A percentile compares a stretch with the other conserved stretches of the same genome.
phyloP scores from a whole-genome alignment of 164 flowering plant species.

The Berberis thunbergii region DNA sequence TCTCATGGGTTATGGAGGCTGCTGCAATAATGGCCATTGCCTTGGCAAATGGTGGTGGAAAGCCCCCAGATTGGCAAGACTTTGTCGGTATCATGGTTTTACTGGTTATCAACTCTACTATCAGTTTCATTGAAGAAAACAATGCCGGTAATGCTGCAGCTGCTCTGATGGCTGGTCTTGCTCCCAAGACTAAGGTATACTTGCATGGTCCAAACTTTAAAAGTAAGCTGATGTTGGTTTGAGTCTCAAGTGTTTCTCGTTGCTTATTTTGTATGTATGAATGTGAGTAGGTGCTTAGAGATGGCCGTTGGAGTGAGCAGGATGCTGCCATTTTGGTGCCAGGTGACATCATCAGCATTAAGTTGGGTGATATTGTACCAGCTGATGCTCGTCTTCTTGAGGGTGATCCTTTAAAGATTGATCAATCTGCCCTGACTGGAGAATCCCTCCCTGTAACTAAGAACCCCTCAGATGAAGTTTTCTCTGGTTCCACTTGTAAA shows the following conservation, averaged over 20 bases:
- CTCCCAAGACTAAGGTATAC: constrained; percentile 68
- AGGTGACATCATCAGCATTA: constrained; percentile 69
- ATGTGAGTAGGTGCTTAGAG: constrained; percentile 50
- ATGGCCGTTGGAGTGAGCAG: constrained; percentile 73
- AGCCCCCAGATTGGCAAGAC: constrained; percentile 82
- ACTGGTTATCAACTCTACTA: constrained; percentile 63
- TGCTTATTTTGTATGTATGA: background rate
- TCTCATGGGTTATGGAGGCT: constrained; percentile 78
- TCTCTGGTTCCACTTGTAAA: constrained; percentile 78
- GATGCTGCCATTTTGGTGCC: constrained; percentile 76
- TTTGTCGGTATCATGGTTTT: constrained; percentile 57
- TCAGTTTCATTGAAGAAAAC: constrained; percentile 72
- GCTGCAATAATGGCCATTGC: constrained; percentile 79
- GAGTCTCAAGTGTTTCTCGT: background rate
- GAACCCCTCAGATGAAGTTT: constrained; percentile 68
- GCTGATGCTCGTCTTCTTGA: constrained; percentile 87
- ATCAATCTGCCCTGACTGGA: constrained; percentile 77
- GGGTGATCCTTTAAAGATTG: constrained; percentile 74
- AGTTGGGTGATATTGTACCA: constrained; percentile 68
- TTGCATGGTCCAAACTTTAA: background rate
- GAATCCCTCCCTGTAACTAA: constrained; percentile 77
- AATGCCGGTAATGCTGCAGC: constrained; percentile 82
- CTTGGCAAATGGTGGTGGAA: constrained; percentile 63
- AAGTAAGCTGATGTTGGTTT: background rate
- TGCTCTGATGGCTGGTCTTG: constrained; percentile 79